Base-by-base conservation (phyloP, 23 red algal species). In the Gracilariopsis chorda region DNA sequence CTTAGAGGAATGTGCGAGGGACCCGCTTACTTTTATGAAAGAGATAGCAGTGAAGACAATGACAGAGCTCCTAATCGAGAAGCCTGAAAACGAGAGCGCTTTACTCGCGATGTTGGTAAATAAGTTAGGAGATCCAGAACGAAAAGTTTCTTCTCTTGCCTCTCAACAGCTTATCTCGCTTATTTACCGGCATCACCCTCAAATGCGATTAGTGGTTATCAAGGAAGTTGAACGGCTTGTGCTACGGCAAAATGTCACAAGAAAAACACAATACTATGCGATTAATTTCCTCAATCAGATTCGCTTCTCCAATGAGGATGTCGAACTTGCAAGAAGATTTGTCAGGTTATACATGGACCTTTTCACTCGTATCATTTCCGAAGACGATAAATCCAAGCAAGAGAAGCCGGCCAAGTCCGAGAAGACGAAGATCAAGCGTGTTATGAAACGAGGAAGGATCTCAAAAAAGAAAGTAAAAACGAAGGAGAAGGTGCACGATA, bases 31-130 rank as follows among this genome's bases (percentile, higher is more conserved):
- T 34, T 87, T 86, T 64, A 74, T 86, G 43, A 82, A 72, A 77
- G 51, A 85, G 70, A 92, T 49, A 17, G 96, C 96, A 28, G 68
- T 92, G 19, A 75, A 87, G 47, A 34, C 55, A 21, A 55, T 78
- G 1, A 41, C 77, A 57, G 92, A 98, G 36, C 71, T 98, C 10
- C 78, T 98, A 33, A 77, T 93, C 51, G 86, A 51, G 33, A 86
- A 92, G 49, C 96, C 96, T 48, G 96, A 98, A 56, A 70, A 71
- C 44, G 96, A 98, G 62, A 90, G 84, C 28, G 41, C 47, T 21
- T 73, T 98, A 49, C 87, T 98, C 29, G 70, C 83, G 20, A 48
- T 94, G 81, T 90, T 98, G 21, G 90, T 98, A 32, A 95, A 94
- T 62, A 95, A 94, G 82, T 71, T 98, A 10, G 96, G 96, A 47